A percentile compares a stretch with the other conserved stretches of the same genome.
phyloP scores from a whole-genome alignment of 2,329 filamentous ascomycete genomes.

The Penicillium sp. region DNA sequence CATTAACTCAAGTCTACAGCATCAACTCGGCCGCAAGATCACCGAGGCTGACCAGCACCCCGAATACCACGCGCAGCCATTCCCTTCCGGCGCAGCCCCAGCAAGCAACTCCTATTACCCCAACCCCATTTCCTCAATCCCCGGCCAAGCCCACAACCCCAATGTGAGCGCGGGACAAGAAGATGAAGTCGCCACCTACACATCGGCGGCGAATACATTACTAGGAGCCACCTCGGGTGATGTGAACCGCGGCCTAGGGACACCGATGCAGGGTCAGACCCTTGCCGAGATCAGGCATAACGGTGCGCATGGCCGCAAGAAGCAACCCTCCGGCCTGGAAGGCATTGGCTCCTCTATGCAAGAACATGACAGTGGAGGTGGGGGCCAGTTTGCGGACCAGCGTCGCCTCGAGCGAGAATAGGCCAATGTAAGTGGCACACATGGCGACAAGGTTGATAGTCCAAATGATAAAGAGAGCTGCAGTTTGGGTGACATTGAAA shows the following conservation, averaged over 20 bases:
- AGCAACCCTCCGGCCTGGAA: conserved; percentile 43
- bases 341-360: conserved; percentile 41
- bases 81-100: conserved; percentile 64
- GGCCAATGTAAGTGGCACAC: neutral
- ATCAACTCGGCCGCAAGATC: conserved; percentile 61
- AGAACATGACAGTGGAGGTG: conserved; percentile 23
- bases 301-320: conserved; percentile 43
- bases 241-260: conserved; percentile 54
- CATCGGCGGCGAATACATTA: conserved; percentile 48
- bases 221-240: conserved; percentile 53
- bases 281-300: conserved; percentile 49
- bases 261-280: conserved; percentile 52
- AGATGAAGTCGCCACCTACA: conserved; percentile 40
- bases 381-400: conserved; percentile 27
- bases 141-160: conserved; percentile 43
- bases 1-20: conserved; percentile 45
- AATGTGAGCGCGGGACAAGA: conserved; percentile 40
- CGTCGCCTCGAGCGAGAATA: conserved; percentile 30
- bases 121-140: conserved; percentile 28
- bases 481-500: neutral
- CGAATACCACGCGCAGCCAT: conserved; percentile 62
- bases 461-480: neutral
- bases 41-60: conserved; percentile 55
- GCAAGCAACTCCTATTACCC: conserved; percentile 48
- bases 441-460: neutral